Percentiles rank a stretch among this genome's conserved stretches.
Conservation (phyloP, 2,329 filamentous ascomycete species). For the Calcarisporium arbuscula region DNA sequence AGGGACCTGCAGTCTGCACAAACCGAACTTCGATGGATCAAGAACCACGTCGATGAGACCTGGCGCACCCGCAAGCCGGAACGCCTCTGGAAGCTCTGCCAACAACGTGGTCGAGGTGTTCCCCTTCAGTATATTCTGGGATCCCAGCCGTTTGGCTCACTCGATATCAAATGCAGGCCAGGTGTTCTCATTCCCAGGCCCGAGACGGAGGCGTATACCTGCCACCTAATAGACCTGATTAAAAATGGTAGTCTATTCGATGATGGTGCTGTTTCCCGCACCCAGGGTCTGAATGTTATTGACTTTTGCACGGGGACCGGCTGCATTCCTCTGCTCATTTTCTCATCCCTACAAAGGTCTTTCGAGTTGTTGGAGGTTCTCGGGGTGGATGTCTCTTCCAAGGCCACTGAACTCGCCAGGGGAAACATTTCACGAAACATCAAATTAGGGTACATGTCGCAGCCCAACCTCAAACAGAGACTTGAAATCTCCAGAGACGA, state of each 20-base stretch:
- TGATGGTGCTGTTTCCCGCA: slow-evolving; percentile 4
- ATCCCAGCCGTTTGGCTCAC: slow-evolving; percentile 76
- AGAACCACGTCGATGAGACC: slow-evolving; percentile 44
- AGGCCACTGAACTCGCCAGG: slow-evolving; percentile 58
- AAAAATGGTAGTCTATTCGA: slow-evolving; percentile 14
- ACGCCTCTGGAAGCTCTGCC: slow-evolving; percentile 36
- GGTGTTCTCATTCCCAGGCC: slow-evolving; percentile 83
- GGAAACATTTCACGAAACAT: slow-evolving; percentile 55
- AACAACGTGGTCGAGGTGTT: slow-evolving; percentile 50
- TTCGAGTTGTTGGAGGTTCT: slow-evolving; percentile 42
- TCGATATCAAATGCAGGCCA: slow-evolving; percentile 69
- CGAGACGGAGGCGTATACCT: slow-evolving; percentile 66
- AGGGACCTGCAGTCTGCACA: slow-evolving; percentile 56
- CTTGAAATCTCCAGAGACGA: slow-evolving; percentile 43
- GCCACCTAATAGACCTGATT: slow-evolving; percentile 45
- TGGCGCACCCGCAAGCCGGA: slow-evolving; percentile 7
- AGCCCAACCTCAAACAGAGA: slow-evolving; percentile 12
- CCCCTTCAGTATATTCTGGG: slow-evolving; percentile 89
- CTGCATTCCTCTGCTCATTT: slow-evolving; percentile 76
- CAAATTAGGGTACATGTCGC: slow-evolving; percentile 16
- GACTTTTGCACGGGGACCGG: slow-evolving; percentile 90
- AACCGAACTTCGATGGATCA: slow-evolving; percentile 69
- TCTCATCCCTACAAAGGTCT: slow-evolving; percentile 48
- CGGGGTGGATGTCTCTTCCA: slow-evolving; percentile 67
- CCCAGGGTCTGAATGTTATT: slow-evolving; percentile 51